Conservation (phyloP, 192 early-diverging fungal genomes). For the Cetraspora pellucida region DNA sequence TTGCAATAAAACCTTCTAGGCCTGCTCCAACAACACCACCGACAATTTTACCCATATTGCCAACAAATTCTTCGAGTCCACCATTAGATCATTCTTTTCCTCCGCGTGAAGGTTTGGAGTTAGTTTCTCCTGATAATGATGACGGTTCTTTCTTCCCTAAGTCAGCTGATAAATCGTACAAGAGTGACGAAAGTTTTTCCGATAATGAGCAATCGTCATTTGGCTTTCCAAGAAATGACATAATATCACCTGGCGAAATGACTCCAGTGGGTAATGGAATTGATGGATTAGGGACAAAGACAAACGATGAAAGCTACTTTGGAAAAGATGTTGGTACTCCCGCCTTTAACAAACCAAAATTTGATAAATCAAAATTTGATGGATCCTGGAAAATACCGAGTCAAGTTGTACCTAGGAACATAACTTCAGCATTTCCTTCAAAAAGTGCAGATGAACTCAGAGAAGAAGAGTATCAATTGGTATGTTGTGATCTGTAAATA, state of each 20-base stretch:
- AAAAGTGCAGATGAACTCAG: slow-evolving; percentile 25
- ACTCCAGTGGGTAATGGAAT: not conserved
- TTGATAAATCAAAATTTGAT: not conserved
- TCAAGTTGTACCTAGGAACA: not conserved
- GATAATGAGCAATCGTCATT: slow-evolving; percentile 13
- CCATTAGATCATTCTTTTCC: not conserved
- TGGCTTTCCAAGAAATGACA: not conserved
- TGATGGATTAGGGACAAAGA: not conserved
- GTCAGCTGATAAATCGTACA: not conserved
- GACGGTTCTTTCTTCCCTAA: not conserved
- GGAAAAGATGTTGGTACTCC: not conserved
- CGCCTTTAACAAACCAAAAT: not conserved
- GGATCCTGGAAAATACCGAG: not conserved
- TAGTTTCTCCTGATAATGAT: not conserved
- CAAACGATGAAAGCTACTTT: not conserved
- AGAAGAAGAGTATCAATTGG: slow-evolving; percentile 52
- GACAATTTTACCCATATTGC: slow-evolving; percentile 6
- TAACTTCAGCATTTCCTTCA: not conserved
- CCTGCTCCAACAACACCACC: slow-evolving; percentile 15
- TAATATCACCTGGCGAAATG: not conserved
- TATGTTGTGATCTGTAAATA: slow-evolving; percentile 21
- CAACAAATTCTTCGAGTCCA: slow-evolving; percentile 20
- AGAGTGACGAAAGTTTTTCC: not conserved
- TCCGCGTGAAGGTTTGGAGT: not conserved
- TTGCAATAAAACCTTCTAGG: slow-evolving; percentile 25